Evolutionary conservation across 2,329 filamentous ascomycete species (phyloP).

Genomic region (Fusarium sambucinum): DNA sequence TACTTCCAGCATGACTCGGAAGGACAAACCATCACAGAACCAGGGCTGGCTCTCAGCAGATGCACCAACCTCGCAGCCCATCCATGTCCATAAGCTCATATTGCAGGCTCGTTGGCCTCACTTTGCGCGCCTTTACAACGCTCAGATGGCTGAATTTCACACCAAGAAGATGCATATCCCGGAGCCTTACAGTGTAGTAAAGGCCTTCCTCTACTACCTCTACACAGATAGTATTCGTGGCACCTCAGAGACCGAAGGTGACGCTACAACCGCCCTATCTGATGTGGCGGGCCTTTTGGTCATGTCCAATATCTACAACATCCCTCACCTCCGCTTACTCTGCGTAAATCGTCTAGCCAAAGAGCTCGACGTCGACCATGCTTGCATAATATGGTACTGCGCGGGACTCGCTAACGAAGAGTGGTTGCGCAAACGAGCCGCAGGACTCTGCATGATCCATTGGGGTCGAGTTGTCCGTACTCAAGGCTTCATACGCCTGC

Average conservation of each 20-base stretch:
- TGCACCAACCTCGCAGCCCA: constrained; percentile 79
- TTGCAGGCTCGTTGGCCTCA: constrained; percentile 96
- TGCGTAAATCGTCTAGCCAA: constrained; percentile 91
- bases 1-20: constrained; percentile 62
- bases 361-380: constrained; percentile 93
- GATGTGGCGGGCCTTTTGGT: constrained; percentile 95
- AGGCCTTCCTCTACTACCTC: constrained; percentile 93
- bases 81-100: constrained; percentile 95
- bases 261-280: constrained; percentile 80
- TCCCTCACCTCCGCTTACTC: constrained; percentile 89
- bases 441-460: constrained; percentile 88
- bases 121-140: constrained; percentile 89
- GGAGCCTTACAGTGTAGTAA: constrained; percentile 93
- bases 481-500: constrained; percentile 84
- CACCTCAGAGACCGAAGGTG: constrained; percentile 65
- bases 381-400: constrained; percentile 96
- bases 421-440: constrained; percentile 90
- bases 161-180: constrained; percentile 98
- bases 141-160: constrained; percentile 98
- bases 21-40: constrained; percentile 57
- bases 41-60: constrained; percentile 72
- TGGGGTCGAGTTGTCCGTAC: constrained; percentile 96
- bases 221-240: constrained; percentile 92
- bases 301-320: constrained; percentile 98
- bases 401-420: constrained; percentile 91